A percentile compares a stretch with the other conserved stretches of the same genome.
Evolutionary conservation across 2,329 filamentous ascomycete genomes (phyloP).

Genomic region (Fusarium anguioides): DNA sequence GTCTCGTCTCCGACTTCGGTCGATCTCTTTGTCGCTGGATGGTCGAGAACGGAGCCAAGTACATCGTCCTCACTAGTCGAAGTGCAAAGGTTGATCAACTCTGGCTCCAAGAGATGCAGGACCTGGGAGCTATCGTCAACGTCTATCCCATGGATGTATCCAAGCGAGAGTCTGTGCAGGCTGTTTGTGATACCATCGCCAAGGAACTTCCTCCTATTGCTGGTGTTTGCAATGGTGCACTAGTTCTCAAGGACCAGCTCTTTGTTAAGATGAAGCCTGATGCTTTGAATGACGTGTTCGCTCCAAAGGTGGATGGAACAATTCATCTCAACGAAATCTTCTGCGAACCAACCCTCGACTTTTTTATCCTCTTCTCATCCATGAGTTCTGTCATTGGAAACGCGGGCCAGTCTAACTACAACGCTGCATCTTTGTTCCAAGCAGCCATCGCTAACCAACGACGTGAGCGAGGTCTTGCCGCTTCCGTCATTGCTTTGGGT

Average conservation of each 20-base stretch:
- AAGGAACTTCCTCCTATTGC: not conserved
- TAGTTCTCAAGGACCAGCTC: conserved; percentile 1
- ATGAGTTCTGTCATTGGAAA: conserved; percentile 4
- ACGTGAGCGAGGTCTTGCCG: not conserved
- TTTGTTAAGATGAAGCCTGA: conserved; percentile 2
- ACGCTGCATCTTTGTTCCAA: conserved; percentile 1
- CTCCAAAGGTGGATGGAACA: conserved; percentile 1
- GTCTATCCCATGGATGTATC: conserved; percentile 10
- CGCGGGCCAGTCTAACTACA: conserved; percentile 4
- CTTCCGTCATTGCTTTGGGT: not conserved
- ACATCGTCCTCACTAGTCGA: not conserved
- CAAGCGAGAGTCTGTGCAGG: not conserved
- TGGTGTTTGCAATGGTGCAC: conserved; percentile 3
- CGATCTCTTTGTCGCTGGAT: not conserved
- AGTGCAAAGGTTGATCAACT: not conserved
- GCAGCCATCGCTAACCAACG: not conserved
- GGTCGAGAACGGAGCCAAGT: not conserved
- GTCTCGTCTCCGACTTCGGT: conserved; percentile 4
- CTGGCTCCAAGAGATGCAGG: conserved; percentile 1
- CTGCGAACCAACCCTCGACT: not conserved
- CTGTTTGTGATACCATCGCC: not conserved
- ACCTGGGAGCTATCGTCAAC: not conserved
- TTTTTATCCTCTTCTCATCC: not conserved
- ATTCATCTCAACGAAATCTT: not conserved
- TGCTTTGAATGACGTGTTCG: not conserved